Conservation (phyloP, 768 basidiomycete species). For the Psilocybe cubensis region DNA sequence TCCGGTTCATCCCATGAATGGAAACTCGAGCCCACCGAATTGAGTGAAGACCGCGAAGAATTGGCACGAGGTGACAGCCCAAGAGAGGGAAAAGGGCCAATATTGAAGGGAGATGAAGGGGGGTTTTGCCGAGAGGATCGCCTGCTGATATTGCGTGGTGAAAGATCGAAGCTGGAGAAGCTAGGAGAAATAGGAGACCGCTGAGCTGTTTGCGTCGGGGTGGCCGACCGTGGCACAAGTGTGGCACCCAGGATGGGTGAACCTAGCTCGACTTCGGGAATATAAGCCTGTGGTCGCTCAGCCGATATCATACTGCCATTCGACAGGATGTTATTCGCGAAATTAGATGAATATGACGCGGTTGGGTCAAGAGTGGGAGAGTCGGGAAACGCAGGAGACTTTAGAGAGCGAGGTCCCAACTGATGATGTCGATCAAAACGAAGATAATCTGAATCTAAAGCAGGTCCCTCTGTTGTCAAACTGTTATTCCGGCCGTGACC, state of each 20-base stretch:
- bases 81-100: constrained; percentile 56
- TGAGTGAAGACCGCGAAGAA: constrained; percentile 79
- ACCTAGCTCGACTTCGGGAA: constrained; percentile 54
- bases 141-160: constrained; percentile 37
- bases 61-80: constrained; percentile 74
- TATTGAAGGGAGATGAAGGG: constrained; percentile 54
- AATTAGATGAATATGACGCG: constrained; percentile 31
- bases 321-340: constrained; percentile 23
- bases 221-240: constrained; percentile 57
- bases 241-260: constrained; percentile 46
- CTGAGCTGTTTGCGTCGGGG: constrained; percentile 62
- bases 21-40: constrained; percentile 83
- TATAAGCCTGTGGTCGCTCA: constrained; percentile 36
- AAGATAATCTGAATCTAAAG: constrained; percentile 32
- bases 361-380: constrained; percentile 51
- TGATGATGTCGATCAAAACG: constrained; percentile 40
- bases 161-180: constrained; percentile 44
- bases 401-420: constrained; percentile 41
- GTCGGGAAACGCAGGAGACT: constrained; percentile 62
- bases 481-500: constrained; percentile 64
- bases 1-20: constrained; percentile 79
- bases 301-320: constrained; percentile 38
- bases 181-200: constrained; percentile 60
- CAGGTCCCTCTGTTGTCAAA: constrained; percentile 48
- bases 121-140: constrained; percentile 61